Base-by-base conservation (phyloP, 495 filamentous ascomycete species). In the Penicillium chermesinum region DNA sequence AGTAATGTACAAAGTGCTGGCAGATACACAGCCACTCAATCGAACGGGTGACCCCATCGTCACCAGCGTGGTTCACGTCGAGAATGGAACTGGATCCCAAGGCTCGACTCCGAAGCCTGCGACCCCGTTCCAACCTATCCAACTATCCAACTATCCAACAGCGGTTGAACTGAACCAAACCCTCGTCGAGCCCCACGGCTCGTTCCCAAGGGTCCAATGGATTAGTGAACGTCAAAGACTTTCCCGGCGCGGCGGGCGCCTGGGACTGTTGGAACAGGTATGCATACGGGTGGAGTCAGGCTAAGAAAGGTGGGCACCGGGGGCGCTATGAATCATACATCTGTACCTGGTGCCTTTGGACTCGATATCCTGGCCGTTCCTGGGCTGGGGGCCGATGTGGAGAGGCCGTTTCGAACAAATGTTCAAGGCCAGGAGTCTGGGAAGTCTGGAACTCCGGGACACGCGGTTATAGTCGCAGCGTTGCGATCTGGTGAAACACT, bases 401-500 rank as follows among this genome's bases (percentile, higher is more conserved):
- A 44, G 19, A 25, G 18, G 18, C 8, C 18, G 14, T 10, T 17
- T 17, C 38, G 36, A 34, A 50, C 41, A 44, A 22, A 50, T 39
- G 20, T 38, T 5, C 12, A n/a, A n/a, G n/a, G 15, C 34, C 5
- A 37, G 5, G 34, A n/a, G 12, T 6, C 14, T 37, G 3, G 32
- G 16, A 8, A 27, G 39, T 46, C 49, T 52, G 49, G 49, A 41
- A 25, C 49, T 30, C n/a, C 20, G 5, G n/a, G 18, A 41, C 44
- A 41, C 20, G 44, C 44, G 50, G 38, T 48, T 44, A 42, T 48
- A 48, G 44, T 53, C 40, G 50, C 41, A 48, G 14, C 21, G 32
- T 21, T 16, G 39, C 27, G 44, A 56, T 59, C 50, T 62, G 53
- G 59, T 63, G 59, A 63, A 63, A 63, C 59, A 39, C 38, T 47